Conservation (phyloP, 371 early-diverging fungal species). For the Haplosporangium sp. region DNA sequence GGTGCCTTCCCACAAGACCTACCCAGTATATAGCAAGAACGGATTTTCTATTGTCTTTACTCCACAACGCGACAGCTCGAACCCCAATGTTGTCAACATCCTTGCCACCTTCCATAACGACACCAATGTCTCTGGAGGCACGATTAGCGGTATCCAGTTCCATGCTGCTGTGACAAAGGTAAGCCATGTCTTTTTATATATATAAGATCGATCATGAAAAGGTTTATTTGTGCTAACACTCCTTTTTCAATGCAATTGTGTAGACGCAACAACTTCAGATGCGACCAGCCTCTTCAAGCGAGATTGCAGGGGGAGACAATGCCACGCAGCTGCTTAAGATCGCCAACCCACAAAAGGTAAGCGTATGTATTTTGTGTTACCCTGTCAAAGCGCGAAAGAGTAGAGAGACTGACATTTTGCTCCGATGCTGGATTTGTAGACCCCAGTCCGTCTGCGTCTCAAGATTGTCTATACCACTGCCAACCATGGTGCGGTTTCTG, state of each 20-base stretch:
- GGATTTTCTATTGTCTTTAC: slow-evolving; percentile 78
- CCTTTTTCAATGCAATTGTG: background rate
- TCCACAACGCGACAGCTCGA: slow-evolving; percentile 70
- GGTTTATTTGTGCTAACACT: background rate
- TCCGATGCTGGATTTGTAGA: too few relatives aligned
- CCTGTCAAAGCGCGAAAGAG: too few relatives aligned
- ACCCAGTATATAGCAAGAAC: slow-evolving; percentile 80
- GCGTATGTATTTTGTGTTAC: slow-evolving; percentile 1
- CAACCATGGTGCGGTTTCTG: slow-evolving; percentile 73
- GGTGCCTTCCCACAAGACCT: slow-evolving; percentile 44
- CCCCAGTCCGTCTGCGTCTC: slow-evolving; percentile 77
- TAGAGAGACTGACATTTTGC: too few relatives aligned
- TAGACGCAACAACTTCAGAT: slow-evolving; percentile 85
- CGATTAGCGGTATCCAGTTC: slow-evolving; percentile 77
- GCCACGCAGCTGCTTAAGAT: slow-evolving; percentile 86
- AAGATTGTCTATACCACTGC: slow-evolving; percentile 73
- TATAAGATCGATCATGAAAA: background rate
- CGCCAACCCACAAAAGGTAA: slow-evolving; percentile 87
- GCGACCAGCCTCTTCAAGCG: slow-evolving; percentile 78
- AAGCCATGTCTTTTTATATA: background rate
- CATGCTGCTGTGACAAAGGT: slow-evolving; percentile 92
- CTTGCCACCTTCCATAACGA: slow-evolving; percentile 77
- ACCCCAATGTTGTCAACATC: slow-evolving; percentile 72
- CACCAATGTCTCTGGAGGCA: slow-evolving; percentile 58
- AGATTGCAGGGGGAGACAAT: slow-evolving; percentile 65